Conservation (phyloP, 1,284 basidiomycete genomes). For the Coniophora puteana region DNA sequence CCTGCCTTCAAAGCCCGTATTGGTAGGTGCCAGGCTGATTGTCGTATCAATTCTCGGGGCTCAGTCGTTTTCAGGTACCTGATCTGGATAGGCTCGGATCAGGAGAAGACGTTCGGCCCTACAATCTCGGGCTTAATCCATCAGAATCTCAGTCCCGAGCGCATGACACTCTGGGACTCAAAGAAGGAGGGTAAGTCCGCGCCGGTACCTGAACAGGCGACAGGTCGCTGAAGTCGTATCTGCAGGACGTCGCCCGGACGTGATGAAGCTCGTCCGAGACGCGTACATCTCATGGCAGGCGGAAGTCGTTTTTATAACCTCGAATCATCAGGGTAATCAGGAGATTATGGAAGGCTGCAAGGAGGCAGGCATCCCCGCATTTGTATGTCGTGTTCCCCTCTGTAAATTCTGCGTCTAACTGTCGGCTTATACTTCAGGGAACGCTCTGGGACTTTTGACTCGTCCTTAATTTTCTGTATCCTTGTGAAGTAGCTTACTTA, state of each 20-base stretch:
- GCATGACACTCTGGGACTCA: slow-evolving; percentile 60
- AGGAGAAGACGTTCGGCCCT: slow-evolving; percentile 41
- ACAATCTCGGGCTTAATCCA: slow-evolving; percentile 45
- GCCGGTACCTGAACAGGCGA: background rate
- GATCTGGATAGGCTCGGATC: slow-evolving; percentile 53
- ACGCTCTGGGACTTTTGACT: slow-evolving; percentile 44
- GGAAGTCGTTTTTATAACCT: slow-evolving; percentile 67
- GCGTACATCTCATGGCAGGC: slow-evolving; percentile 36
- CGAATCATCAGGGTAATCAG: slow-evolving; percentile 56
- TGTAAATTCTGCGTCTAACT: slow-evolving; percentile 6
- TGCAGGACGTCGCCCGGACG: slow-evolving; percentile 38
- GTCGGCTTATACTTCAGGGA: slow-evolving; percentile 29
- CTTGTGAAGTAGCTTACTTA: too few relatives aligned
- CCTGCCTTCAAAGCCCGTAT: slow-evolving; percentile 33
- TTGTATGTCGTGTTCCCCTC: slow-evolving; percentile 33
- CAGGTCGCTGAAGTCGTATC: background rate
- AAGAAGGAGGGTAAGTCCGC: slow-evolving; percentile 47
- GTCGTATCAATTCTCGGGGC: slow-evolving; percentile 33
- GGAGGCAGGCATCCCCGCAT: slow-evolving; percentile 57
- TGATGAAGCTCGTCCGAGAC: slow-evolving; percentile 37
- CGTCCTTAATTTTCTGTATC: too few relatives aligned
- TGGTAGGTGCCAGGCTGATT: background rate
- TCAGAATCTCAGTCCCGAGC: slow-evolving; percentile 49
- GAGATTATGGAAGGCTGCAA: slow-evolving; percentile 71
- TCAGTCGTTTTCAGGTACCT: slow-evolving; percentile 47